Conservation (phyloP, 106 monocot genomes). For the Dioscorea dumetorum region DNA sequence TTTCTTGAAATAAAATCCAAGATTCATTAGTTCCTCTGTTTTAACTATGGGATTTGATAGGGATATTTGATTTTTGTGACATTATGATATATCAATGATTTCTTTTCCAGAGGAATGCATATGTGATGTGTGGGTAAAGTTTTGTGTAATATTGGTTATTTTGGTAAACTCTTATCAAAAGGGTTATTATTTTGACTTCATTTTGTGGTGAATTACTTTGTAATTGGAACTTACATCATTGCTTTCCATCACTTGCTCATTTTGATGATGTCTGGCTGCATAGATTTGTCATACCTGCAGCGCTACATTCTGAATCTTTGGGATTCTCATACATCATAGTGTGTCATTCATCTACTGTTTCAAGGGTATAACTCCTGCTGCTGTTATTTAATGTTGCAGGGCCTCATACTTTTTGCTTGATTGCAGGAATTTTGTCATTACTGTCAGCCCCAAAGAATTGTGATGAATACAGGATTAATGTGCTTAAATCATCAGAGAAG, state of each 20-base stretch:
- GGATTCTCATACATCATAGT: neutral
- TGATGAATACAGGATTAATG: slow-evolving; percentile 17
- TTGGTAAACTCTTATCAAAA: too few relatives aligned
- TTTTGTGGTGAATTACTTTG: neutral
- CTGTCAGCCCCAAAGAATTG: slow-evolving; percentile 30
- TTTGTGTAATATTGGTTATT: too few relatives aligned
- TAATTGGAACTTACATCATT: neutral
- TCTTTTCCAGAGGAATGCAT: too few relatives aligned
- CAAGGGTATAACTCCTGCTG: neutral
- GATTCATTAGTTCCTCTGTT: too few relatives aligned
- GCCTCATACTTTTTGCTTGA: neutral
- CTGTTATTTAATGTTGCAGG: too few relatives aligned
- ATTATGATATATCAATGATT: too few relatives aligned
- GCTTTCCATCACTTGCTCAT: neutral
- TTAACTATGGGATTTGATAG: too few relatives aligned
- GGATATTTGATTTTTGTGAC: too few relatives aligned
- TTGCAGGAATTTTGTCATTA: slow-evolving; percentile 42
- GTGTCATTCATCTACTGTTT: neutral
- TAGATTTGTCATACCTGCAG: neutral
- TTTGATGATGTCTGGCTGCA: neutral
- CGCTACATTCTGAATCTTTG: neutral
- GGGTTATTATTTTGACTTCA: too few relatives aligned
- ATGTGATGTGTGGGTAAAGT: too few relatives aligned
- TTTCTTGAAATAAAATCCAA: too few relatives aligned
- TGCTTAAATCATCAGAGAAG: slow-evolving; percentile 46